Base-by-base conservation (phyloP, 305 asterid genomes). In the Lippia alba region DNA sequence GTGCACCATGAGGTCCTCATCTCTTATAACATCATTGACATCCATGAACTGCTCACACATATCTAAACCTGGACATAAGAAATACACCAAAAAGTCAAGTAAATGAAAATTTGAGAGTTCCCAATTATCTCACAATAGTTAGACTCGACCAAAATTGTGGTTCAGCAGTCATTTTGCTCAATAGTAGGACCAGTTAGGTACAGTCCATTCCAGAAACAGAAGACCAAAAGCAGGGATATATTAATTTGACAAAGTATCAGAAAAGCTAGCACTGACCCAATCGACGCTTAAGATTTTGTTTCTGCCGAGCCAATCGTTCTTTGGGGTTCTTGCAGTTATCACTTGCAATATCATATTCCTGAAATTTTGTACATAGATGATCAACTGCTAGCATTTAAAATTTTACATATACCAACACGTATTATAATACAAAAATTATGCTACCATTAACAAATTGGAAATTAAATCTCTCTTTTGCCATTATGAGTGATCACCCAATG, bases 31-130 rank as follows among this genome's bases (percentile, higher is more conserved):
- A 56, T 94, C 99, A 80, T 77, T 88, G 66, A 94, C 97, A 85
- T 94, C 99, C 96, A 91, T 87, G 86, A 94, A 94, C 83, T 90
- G 96, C 87, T 91, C 99, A 48, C 96, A 91, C 76, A 91, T 79
- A 64, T 94, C 98, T 76, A 94, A 78, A 72, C 99, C 99, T 94
- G 96, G 71, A 71, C n/a, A 70, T 57, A 63, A 67, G 64, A 78
- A 63, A 20, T 71, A 20, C 69, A 19, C 30, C 30, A 24, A 24
- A 24, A 24, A 30, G 70, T 74, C 77, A 16, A 71, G 57, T 72
- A 72, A 69, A 56, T 48, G 19, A 45, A 12, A 12, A 60, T 40
- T 8, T 32, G 64, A 64, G 33, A 16, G 12, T 67, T 55, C n/a
- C 72, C 64, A 36, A 5, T 12, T 30, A 10, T 24, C 24, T 41